A percentile compares a stretch with the other conserved stretches of the same genome.
Evolutionary conservation across 163 green algal genomes (phyloP).

Genomic region (Botryococcus braunii): DNA sequence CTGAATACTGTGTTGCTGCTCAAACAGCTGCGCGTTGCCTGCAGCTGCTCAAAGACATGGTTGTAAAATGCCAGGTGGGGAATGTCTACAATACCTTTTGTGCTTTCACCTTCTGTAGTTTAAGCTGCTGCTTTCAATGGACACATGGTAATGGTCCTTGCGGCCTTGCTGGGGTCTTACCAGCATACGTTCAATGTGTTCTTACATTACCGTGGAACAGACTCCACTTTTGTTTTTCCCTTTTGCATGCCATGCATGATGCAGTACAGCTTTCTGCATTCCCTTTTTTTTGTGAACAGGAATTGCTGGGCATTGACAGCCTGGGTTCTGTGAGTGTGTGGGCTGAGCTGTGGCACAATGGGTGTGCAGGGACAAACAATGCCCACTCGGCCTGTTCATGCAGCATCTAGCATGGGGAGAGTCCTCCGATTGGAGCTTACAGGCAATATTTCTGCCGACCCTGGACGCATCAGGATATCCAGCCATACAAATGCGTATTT

Average conservation of each 20-base stretch:
- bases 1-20: neutral
- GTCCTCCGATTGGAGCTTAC: no score
- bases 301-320: no score
- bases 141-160: neutral
- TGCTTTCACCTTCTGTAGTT: neutral
- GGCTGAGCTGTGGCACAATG: no score
- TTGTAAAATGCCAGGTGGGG: slow-evolving; percentile 25
- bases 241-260: neutral
- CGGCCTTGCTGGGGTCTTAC: neutral
- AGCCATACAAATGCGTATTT: no score
- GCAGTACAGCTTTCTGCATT: neutral
- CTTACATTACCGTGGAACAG: neutral
- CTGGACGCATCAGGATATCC: no score
- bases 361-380: no score
- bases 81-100: neutral
- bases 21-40: slow-evolving; percentile 35
- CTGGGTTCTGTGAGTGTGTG: no score
- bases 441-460: no score
- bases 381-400: no score
- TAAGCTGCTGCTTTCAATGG: neutral
- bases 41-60: slow-evolving; percentile 24
- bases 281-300: no score
- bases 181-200: neutral
- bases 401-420: no score
- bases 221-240: no score